These are phyloP conservation scores for Mycena galopus DNA, from an alignment of 768 basidiomycete genomes.

Conservation along the genomic window DNA sequence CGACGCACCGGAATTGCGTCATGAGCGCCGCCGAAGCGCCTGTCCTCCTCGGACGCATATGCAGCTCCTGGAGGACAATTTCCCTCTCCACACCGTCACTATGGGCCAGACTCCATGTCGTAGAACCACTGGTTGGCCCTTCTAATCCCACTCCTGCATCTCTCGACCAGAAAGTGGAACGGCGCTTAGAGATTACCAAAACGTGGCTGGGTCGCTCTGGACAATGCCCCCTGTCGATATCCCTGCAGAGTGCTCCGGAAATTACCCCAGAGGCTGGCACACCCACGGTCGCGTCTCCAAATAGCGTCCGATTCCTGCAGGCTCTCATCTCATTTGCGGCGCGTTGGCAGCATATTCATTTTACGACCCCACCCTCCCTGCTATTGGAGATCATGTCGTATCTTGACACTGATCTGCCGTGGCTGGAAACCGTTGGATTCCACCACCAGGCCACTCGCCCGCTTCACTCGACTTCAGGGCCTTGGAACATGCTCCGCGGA, in stretches of 20 bases:
- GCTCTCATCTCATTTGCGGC: not conserved
- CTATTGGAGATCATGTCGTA: no score
- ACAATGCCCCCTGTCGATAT: slow-evolving; percentile 8
- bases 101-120: slow-evolving; percentile 14
- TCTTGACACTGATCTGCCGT: not conserved
- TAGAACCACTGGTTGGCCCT: not conserved
- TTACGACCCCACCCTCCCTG: no score
- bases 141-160: not conserved
- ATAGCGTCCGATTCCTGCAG: not conserved
- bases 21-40: slow-evolving; percentile 22
- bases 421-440: no score
- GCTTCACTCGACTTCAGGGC: not conserved
- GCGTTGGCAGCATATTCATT: not conserved
- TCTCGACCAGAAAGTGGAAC: not conserved
- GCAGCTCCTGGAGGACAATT: slow-evolving; percentile 24
- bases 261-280: no score
- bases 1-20: slow-evolving; percentile 10
- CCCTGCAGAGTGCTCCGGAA: not conserved
- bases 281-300: no score
- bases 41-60: slow-evolving; percentile 22
- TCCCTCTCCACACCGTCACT: slow-evolving; percentile 17
- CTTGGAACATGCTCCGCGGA: not conserved
- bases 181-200: not conserved
- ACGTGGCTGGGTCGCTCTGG: slow-evolving; percentile 8
- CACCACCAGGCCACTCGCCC: not conserved